These are phyloP conservation scores for Sporothrix pseudoabietina DNA, from an alignment of 2,329 filamentous ascomycete genomes.

Conservation along the genomic window DNA sequence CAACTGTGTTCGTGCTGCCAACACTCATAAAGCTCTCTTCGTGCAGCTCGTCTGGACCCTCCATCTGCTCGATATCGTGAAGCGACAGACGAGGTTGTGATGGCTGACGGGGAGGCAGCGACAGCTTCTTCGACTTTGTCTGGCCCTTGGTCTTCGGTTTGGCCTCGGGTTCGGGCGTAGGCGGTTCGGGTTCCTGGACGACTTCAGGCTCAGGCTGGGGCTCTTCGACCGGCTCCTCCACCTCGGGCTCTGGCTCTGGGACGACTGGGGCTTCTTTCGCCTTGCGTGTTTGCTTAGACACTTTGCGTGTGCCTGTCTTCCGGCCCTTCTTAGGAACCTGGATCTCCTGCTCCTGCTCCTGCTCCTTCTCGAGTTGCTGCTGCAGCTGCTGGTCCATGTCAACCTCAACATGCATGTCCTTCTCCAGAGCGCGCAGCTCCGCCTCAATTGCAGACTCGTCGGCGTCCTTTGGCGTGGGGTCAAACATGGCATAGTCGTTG, in stretches of 20 bases:
- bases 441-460: conserved; percentile 55
- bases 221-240: conserved; percentile 33
- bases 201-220: conserved; percentile 20
- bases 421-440: conserved; percentile 53
- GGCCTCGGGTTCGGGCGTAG: not conserved
- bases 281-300: conserved; percentile 56
- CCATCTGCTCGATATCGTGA: not conserved
- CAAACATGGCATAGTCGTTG: conserved; percentile 55
- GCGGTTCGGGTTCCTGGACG: conserved; percentile 23
- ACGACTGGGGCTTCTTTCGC: conserved; percentile 41
- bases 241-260: conserved; percentile 31
- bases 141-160: conserved; percentile 25
- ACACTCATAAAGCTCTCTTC: conserved; percentile 37
- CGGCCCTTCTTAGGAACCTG: conserved; percentile 57
- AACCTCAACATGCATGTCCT: conserved; percentile 48
- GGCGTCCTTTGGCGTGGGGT: conserved; percentile 49
- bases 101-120: not conserved
- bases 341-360: conserved; percentile 41
- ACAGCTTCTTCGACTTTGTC: conserved; percentile 18
- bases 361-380: conserved; percentile 30
- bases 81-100: conserved; percentile 3
- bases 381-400: conserved; percentile 36
- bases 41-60: conserved; percentile 32
- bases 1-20: conserved; percentile 34
- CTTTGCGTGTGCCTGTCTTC: conserved; percentile 55